Evolutionary conservation across 306 rosid genomes (phyloP), one percentile per base, ranked within the genome.

Genomic region (Cucurbita moschata): DNA sequence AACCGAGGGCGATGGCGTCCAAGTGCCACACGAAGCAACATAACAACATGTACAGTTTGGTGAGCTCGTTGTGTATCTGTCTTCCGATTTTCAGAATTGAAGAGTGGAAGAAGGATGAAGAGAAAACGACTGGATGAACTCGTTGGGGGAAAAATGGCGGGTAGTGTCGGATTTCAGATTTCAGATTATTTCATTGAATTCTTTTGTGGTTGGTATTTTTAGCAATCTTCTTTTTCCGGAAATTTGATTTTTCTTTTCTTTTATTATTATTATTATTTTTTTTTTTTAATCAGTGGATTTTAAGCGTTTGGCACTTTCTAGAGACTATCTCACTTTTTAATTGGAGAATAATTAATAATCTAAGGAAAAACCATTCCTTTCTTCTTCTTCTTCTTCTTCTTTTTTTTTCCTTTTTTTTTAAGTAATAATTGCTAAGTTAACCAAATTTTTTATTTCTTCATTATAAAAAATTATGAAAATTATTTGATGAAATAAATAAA

Each of bases 11-110:
- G 80, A 80, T 55, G 73, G 74, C 78, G 72, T 84, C 88, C 86
- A 83, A 71, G 82, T 82, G 86, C 83, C 92, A 90, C 79, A 79
- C 73, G 80, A 60, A 76, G 70, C 83, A 75, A 79, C 91, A 77
- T 82, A 85, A 89, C 83, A 83, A 81, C 89, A 87, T 84, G 56
- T 79, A 64, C 35, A 71, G 21, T 62, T 80, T 19, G 39, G 76
- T 67, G 26, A 65, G 55, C 13, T 43, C 8, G 52, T 21, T 55
- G 6, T 55, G 13, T 49, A 4, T 47, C 38, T 19, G 5, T 49
- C 26, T 10, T 39, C n/a, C 13, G 37, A 35, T 4, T 47, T 5
- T 38, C 12, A 19, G 43, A 16, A 50, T 19, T 51, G 57, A 38
- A 51, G 55, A 50, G 13, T 18, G 80, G 77, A 44, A 21, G 3